A percentile compares a stretch with the other conserved stretches of the same genome.
These are phyloP conservation scores for Starmerella tilneyi DNA, from an alignment of 805 yeast genomes.

Conservation along the genomic window DNA sequence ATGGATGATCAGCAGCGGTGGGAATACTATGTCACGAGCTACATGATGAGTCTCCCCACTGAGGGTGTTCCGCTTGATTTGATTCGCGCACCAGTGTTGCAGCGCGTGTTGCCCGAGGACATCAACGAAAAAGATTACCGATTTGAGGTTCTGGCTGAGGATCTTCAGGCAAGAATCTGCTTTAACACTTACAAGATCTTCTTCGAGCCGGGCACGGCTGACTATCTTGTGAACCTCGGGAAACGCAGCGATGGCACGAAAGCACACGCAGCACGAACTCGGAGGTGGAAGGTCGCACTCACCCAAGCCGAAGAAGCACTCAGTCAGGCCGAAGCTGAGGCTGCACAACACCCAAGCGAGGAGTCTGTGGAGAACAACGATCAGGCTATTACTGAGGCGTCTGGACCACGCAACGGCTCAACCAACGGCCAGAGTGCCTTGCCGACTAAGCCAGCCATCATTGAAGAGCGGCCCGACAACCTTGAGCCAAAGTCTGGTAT, in stretches of 20 bases:
- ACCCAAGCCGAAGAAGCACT: slow-evolving; percentile 18
- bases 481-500: not conserved
- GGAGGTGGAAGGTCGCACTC: slow-evolving; percentile 20
- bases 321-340: slow-evolving; percentile 18
- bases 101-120: slow-evolving; percentile 32
- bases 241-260: slow-evolving; percentile 6
- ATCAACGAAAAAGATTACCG: slow-evolving; percentile 22
- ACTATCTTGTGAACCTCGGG: slow-evolving; percentile 42
- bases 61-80: slow-evolving; percentile 81
- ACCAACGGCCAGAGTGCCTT: not conserved
- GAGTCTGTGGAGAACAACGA: not conserved
- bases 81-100: slow-evolving; percentile 69
- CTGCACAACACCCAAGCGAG: slow-evolving; percentile 6
- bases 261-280: slow-evolving; percentile 11
- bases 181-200: slow-evolving; percentile 68
- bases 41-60: slow-evolving; percentile 90
- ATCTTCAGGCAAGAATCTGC: slow-evolving; percentile 66
- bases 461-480: not conserved
- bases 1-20: slow-evolving; percentile 67
- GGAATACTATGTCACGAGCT: slow-evolving; percentile 89
- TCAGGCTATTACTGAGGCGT: not conserved
- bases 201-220: slow-evolving; percentile 70
- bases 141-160: slow-evolving; percentile 53
- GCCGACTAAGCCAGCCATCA: slow-evolving; percentile 6
- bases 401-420: not conserved